Evolutionary conservation across 2,329 filamentous ascomycete genomes (phyloP).

Genomic region (Parastagonospora nodorum): DNA sequence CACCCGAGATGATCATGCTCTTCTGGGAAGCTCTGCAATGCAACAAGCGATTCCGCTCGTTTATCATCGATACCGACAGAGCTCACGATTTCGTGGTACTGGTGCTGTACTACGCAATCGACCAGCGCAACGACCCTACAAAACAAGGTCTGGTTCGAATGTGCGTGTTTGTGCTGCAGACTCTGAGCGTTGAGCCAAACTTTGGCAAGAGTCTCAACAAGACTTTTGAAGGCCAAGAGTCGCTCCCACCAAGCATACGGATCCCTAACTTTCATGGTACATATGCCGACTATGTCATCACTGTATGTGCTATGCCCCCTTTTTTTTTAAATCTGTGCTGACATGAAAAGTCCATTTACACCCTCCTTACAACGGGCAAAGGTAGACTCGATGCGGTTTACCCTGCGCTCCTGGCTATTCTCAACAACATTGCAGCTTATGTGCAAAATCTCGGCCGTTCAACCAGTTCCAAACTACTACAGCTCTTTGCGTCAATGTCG

Average conservation of each 20-base stretch:
- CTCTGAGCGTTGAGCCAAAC: conserved; percentile 86
- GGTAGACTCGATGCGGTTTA: conserved; percentile 90
- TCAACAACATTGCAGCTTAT: conserved; percentile 91
- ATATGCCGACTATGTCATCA: conserved; percentile 92
- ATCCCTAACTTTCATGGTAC: conserved; percentile 84
- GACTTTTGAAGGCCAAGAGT: conserved; percentile 85
- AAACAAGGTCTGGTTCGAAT: conserved; percentile 94
- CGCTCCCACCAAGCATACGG: conserved; percentile 78
- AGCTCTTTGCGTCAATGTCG: conserved; percentile 90
- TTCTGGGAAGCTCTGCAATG: conserved; percentile 98
- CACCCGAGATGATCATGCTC: conserved; percentile 93
- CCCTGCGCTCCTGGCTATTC: conserved; percentile 85
- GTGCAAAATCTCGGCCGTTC: conserved; percentile 75
- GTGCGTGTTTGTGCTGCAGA: conserved; percentile 97
- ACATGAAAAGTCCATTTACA: conserved; percentile 76
- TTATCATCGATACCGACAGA: conserved; percentile 93
- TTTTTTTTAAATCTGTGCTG: conserved; percentile 18
- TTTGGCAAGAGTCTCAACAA: conserved; percentile 92
- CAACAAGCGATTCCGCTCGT: conserved; percentile 95
- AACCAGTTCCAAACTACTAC: conserved; percentile 80
- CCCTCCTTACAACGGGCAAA: conserved; percentile 87
- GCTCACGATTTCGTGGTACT: conserved; percentile 92
- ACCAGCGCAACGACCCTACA: conserved; percentile 81
- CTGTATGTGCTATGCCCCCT: conserved; percentile 58
- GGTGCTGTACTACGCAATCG: conserved; percentile 88